A percentile compares a stretch with the other conserved stretches of the same genome.
Evolutionary conservation across 2,329 filamentous ascomycete species (phyloP).

Genomic region (Penicillium sp.): DNA sequence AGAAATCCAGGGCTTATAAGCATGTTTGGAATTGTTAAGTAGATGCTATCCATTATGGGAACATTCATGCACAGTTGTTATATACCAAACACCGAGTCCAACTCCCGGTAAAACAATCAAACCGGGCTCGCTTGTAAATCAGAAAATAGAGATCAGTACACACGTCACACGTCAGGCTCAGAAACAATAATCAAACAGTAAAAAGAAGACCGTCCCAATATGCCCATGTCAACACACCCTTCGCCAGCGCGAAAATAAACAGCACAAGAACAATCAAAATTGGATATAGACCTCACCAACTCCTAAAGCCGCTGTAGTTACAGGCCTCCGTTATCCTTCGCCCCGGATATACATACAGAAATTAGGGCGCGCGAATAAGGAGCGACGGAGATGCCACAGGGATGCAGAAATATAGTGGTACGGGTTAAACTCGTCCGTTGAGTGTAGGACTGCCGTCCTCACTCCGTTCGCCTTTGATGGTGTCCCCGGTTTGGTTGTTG

Average conservation of each 20-base stretch:
- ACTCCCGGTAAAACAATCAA: conserved; percentile 12
- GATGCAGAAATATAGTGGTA: conserved; percentile 9
- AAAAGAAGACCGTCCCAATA: conserved; percentile 16
- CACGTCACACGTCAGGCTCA: conserved; percentile 28
- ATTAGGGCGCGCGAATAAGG: not conserved
- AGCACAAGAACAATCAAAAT: conserved; percentile 4
- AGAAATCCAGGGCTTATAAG: no score
- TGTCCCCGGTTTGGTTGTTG: conserved; percentile 5
- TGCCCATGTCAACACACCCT: conserved; percentile 17
- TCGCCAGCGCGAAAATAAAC: conserved; percentile 13
- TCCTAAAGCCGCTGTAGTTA: conserved; percentile 18
- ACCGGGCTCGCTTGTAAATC: conserved; percentile 22
- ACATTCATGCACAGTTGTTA: conserved; percentile 18
- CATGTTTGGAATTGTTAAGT: not conserved
- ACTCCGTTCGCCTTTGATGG: conserved; percentile 20
- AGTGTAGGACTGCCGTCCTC: conserved; percentile 23
- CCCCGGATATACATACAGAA: conserved; percentile 12
- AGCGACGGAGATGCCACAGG: conserved; percentile 4
- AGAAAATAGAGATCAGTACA: conserved; percentile 19
- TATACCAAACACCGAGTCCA: conserved; percentile 22
- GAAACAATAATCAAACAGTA: conserved; percentile 15
- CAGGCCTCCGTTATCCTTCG: conserved; percentile 5
- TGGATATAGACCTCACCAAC: conserved; percentile 14
- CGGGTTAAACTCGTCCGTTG: conserved; percentile 16
- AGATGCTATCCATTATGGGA: not conserved